Base-by-base conservation (phyloP, 768 basidiomycete species). In the Boletus sp. region DNA sequence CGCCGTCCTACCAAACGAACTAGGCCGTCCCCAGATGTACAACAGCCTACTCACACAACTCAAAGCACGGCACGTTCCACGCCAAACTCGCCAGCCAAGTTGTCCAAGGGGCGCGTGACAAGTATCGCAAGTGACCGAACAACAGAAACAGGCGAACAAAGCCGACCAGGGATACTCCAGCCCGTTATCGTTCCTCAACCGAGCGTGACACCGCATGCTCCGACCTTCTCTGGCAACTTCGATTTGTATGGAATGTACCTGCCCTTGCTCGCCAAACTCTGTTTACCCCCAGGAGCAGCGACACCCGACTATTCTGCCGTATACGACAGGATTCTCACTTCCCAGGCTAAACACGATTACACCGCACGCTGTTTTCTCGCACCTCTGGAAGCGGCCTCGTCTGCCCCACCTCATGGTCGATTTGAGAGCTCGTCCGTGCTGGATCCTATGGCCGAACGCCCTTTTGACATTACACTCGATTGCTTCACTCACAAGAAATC, bases 191-290 rank as follows among this genome's bases (percentile, higher is more conserved):
- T 56, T 10, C 33, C 48, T 2, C 62, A 64, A 40, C 58, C 52
- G 12, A 29, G 11, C 36, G n/a, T 49, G n/a, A 14, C 58, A 33
- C 44, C 54, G 4, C 56, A 36, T n/a, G 18, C 48, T 11, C 65
- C 64, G 3, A 44, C 48, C 10, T 61, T 72, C 24, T 64, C 67
- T 7, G 76, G 77, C 6, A 76, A 70, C 41, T 76, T 77, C 42
- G 77, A 77, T 63, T 44, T 77, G 35, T 77, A 77, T 54, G 67
- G 65, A 17, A 77, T 76, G 75, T 67, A 70, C 40, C 61, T 78
- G 24, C 71, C 75, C 2, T 73, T 71, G 59, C 71, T 77, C 30
- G 50, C 61, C 58, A 70, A 68, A 24, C 65, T 69, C 40, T 77
- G 71, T 60, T 52, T 69, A 14, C 73, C 75, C 1, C 32, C 53